A percentile compares a stretch with the other conserved stretches of the same genome.
These are phyloP conservation scores for Sporothrix humicola DNA, from an alignment of 2,329 filamentous ascomycete species.

Conservation along the genomic window DNA sequence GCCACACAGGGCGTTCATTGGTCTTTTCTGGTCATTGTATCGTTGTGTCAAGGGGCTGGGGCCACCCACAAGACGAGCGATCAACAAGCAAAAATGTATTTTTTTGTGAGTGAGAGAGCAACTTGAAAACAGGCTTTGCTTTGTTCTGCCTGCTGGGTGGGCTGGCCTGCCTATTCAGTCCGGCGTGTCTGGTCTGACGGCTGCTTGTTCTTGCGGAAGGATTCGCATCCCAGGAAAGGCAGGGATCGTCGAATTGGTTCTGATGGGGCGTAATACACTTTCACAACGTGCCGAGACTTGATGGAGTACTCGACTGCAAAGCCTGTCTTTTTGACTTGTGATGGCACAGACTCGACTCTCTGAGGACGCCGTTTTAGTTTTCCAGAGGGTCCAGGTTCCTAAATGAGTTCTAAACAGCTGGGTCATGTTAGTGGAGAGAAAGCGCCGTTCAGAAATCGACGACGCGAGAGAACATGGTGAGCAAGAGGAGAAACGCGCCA, in stretches of 20 bases:
- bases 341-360: not conserved
- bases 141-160: conserved; percentile 1
- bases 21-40: conserved; percentile 6
- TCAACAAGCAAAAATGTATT: too few relatives aligned
- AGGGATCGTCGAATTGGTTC: conserved; percentile 1
- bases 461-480: not conserved
- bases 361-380: not conserved
- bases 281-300: not conserved
- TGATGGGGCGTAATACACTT: conserved; percentile 3
- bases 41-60: conserved; percentile 14
- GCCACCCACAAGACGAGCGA: conserved; percentile 1
- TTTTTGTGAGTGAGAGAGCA: not conserved
- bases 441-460: not conserved
- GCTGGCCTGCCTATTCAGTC: not conserved
- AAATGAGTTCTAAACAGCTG: too few relatives aligned
- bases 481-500: not conserved
- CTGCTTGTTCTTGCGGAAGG: conserved; percentile 9
- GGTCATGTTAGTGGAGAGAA: not conserved
- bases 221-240: conserved; percentile 25
- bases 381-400: not conserved
- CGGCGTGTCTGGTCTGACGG: not conserved
- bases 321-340: not conserved
- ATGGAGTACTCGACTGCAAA: not conserved
- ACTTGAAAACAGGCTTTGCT: conserved; percentile 10
- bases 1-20: conserved; percentile 11